phyloP scores from a whole-genome alignment of 371 early-diverging fungal species.

The Dipsacomyces acuminosporus region DNA sequence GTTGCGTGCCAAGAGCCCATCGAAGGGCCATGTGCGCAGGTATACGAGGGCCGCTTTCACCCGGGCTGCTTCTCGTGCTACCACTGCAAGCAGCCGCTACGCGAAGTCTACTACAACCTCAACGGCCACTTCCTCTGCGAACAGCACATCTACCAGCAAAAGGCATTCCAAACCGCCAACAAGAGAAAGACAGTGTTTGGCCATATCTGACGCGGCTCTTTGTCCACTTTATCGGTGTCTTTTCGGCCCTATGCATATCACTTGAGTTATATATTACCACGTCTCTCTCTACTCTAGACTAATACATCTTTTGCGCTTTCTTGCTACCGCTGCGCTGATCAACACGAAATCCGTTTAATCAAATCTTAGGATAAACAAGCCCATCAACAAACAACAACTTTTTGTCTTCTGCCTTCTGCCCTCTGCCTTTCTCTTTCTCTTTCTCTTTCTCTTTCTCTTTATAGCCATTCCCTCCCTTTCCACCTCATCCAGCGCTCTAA shows the following conservation, averaged over 20 bases:
- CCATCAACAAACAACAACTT: too few relatives aligned
- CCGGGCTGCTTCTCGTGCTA: slow-evolving; percentile 64
- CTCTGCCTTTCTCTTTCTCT: too few relatives aligned
- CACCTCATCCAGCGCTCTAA: too few relatives aligned
- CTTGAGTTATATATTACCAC: background rate
- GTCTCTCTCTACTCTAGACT: background rate
- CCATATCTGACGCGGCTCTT: slow-evolving; percentile 10
- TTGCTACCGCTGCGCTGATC: too few relatives aligned
- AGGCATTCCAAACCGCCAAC: slow-evolving; percentile 59
- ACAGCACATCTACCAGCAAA: slow-evolving; percentile 63
- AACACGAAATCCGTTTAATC: too few relatives aligned
- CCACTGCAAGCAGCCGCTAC: slow-evolving; percentile 62
- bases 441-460: too few relatives aligned
- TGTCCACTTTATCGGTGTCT: background rate
- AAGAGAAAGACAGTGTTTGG: slow-evolving; percentile 61
- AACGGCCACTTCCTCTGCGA: slow-evolving; percentile 75
- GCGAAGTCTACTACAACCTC: slow-evolving; percentile 75
- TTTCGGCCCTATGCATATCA: background rate
- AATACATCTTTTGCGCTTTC: too few relatives aligned
- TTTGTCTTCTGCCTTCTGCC: too few relatives aligned
- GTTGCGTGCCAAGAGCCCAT: slow-evolving; percentile 70
- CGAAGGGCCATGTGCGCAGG: slow-evolving; percentile 80
- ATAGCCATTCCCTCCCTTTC: too few relatives aligned
- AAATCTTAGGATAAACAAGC: too few relatives aligned
- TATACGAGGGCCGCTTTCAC: slow-evolving; percentile 68